Conservation (phyloP, 2,329 filamentous ascomycete species). For the Sclerotinia trifoliorum region DNA sequence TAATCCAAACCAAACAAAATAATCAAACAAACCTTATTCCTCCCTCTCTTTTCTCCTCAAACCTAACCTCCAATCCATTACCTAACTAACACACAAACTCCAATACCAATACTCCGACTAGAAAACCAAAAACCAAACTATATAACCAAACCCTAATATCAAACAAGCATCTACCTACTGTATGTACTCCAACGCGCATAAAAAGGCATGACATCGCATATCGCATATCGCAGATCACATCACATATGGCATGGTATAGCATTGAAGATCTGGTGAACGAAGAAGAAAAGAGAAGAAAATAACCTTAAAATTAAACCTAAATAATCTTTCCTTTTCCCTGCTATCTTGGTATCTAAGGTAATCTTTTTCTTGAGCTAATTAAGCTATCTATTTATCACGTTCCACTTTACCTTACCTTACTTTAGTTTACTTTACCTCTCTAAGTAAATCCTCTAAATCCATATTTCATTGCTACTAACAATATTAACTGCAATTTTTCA, state of each 20-base stretch:
- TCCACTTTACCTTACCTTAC: too few relatives aligned
- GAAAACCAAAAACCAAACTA: neutral
- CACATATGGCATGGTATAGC: too few relatives aligned
- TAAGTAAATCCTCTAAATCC: too few relatives aligned
- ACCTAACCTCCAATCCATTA: neutral
- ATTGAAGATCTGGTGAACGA: too few relatives aligned
- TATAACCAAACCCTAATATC: neutral
- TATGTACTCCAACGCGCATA: neutral
- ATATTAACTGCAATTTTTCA: too few relatives aligned
- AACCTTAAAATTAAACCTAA: constrained; percentile 18
- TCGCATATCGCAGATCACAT: neutral
- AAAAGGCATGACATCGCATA: neutral
- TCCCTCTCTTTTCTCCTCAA: neutral
- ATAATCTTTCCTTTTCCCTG: constrained; percentile 4
- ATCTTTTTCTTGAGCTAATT: neutral
- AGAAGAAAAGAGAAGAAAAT: neutral
- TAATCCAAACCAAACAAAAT: neutral
- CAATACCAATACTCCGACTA: neutral
- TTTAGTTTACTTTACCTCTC: too few relatives aligned
- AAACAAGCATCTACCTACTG: neutral
- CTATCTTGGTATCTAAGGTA: neutral
- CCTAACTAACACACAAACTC: neutral
- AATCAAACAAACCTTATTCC: neutral
- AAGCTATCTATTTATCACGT: too few relatives aligned
- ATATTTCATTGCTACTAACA: too few relatives aligned